Conservation (phyloP, 176 grass and related monocot species). For the Chloris gayana region DNA sequence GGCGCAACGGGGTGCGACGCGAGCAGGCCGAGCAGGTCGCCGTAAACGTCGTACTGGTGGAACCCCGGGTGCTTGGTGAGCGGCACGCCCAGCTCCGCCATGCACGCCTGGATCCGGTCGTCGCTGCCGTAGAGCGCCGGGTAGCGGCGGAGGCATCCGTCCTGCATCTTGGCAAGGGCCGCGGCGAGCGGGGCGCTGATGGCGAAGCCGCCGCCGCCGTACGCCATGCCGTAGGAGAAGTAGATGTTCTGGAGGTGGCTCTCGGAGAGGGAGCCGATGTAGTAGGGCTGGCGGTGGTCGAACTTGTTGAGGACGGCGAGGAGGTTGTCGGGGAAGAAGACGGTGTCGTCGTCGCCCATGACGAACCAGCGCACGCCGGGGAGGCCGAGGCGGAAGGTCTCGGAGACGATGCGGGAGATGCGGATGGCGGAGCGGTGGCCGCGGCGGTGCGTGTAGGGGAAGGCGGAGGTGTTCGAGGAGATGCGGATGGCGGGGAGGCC, state of each 20-base stretch:
- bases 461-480: conserved; percentile 71
- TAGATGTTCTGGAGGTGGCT: conserved; percentile 92
- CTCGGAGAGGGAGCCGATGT: conserved; percentile 94
- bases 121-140: conserved; percentile 91
- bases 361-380: conserved; percentile 85
- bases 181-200: conserved; percentile 83
- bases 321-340: conserved; percentile 93
- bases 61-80: conserved; percentile 88
- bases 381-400: conserved; percentile 83
- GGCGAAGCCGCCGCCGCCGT: conserved; percentile 88
- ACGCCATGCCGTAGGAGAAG: conserved; percentile 97
- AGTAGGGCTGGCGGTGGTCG: conserved; percentile 89
- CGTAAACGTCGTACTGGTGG: conserved; percentile 97
- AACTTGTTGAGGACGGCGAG: conserved; percentile 67
- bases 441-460: conserved; percentile 84
- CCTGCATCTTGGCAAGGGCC: conserved; percentile 75
- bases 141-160: conserved; percentile 82
- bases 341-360: conserved; percentile 98
- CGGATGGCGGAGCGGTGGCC: conserved; percentile 91
- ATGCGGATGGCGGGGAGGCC: conserved; percentile 72
- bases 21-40: conserved; percentile 84
- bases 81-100: conserved; percentile 93
- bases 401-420: conserved; percentile 95
- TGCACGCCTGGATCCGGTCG: conserved; percentile 98
- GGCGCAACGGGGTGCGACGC: conserved; percentile 80